Percentiles rank a stretch among this genome's conserved stretches.
Evolutionary conservation across 2,329 filamentous ascomycete genomes (phyloP).

Genomic region (Alternaria infectoria): DNA sequence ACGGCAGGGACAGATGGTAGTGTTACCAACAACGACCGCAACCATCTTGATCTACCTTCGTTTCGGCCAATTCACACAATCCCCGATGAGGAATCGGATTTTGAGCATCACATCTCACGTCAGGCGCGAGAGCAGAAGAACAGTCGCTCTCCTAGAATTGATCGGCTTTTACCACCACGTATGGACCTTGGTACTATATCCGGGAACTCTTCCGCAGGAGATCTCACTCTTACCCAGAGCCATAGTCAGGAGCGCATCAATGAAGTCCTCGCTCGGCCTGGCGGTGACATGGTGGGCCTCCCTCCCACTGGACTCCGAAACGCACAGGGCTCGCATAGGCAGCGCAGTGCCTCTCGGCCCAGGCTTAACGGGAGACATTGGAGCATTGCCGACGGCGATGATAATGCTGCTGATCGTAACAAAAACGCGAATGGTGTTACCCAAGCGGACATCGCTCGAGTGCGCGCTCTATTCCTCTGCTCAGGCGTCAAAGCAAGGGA

Average conservation of each 20-base stretch:
- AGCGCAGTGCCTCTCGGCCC: conserved; percentile 42
- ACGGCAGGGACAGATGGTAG: conserved; percentile 34
- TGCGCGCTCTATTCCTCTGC: conserved; percentile 76
- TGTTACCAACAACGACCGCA: conserved; percentile 29
- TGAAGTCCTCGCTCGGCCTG: conserved; percentile 40
- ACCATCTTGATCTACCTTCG: conserved; percentile 44
- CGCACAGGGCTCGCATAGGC: conserved; percentile 11
- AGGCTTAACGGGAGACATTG: conserved; percentile 57
- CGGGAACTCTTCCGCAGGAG: conserved; percentile 24
- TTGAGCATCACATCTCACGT: conserved; percentile 50
- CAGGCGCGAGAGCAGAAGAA: conserved; percentile 47
- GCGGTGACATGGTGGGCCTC: conserved; percentile 33
- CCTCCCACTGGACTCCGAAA: conserved; percentile 41
- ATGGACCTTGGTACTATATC: conserved; percentile 53
- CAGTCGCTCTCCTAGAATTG: conserved; percentile 52
- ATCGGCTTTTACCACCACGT: conserved; percentile 56
- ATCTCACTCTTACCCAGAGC: conserved; percentile 30
- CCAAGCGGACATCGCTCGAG: conserved; percentile 78
- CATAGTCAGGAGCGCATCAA: conserved; percentile 37
- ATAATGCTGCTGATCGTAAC: conserved; percentile 42
- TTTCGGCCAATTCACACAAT: conserved; percentile 40
- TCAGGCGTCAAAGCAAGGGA: conserved; percentile 91
- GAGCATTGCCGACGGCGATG: conserved; percentile 61
- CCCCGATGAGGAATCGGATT: conserved; percentile 27
- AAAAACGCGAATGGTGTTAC: conserved; percentile 28